Evolutionary conservation across 2,329 filamentous ascomycete species (phyloP).

Genomic region (Didymella pinodella): DNA sequence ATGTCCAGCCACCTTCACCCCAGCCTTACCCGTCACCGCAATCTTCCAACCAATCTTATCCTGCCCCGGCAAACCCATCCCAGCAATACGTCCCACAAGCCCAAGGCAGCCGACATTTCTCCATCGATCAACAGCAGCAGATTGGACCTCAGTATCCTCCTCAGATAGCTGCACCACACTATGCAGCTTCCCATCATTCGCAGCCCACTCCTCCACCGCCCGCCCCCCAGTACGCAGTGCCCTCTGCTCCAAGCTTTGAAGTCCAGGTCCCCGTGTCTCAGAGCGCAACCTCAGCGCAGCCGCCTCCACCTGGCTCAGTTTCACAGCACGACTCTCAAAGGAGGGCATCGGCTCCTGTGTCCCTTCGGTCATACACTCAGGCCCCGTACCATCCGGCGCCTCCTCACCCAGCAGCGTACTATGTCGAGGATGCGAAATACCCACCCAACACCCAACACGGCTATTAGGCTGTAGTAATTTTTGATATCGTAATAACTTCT

Average conservation of each 20-base stretch:
- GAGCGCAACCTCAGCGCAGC: conserved; percentile 26
- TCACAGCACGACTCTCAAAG: conserved; percentile 38
- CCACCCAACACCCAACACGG: conserved; percentile 20
- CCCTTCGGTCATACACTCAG: conserved; percentile 37
- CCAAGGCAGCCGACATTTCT: conserved; percentile 32
- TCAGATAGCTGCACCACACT: conserved; percentile 27
- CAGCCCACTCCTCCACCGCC: conserved; percentile 34
- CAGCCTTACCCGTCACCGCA: conserved; percentile 39
- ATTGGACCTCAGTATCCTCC: conserved; percentile 32
- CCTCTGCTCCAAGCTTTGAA: conserved; percentile 37
- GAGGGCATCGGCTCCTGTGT: conserved; percentile 43
- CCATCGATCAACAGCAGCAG: conserved; percentile 30
- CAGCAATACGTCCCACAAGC: conserved; percentile 23
- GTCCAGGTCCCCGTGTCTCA: conserved; percentile 32
- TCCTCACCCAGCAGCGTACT: conserved; percentile 40
- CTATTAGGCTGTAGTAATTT: neutral
- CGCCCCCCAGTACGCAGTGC: conserved; percentile 33
- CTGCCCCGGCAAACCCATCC: conserved; percentile 10
- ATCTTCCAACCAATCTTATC: conserved; percentile 31
- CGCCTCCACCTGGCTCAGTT: conserved; percentile 26
- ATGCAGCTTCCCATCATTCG: conserved; percentile 32
- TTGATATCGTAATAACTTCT: neutral
- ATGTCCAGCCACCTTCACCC: conserved; percentile 36
- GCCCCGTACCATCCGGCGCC: conserved; percentile 30
- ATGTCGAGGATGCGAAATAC: conserved; percentile 43